phyloP scores from a whole-genome alignment of 352 stramenopile species.

The Phytophthora niederhauseri region DNA sequence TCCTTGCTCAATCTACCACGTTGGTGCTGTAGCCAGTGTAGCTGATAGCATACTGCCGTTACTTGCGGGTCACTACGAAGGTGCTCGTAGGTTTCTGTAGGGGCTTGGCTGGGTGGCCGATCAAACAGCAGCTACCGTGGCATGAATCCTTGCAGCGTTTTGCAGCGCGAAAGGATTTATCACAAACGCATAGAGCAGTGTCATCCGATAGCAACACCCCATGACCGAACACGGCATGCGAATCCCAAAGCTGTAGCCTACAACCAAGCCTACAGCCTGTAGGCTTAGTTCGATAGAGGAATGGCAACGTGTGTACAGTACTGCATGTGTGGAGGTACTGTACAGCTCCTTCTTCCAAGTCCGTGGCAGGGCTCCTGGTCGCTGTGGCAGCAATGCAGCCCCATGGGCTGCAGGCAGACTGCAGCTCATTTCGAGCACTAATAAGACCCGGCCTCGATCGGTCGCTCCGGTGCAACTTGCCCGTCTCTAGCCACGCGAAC shows the following conservation, averaged over 20 bases:
- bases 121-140: not conserved
- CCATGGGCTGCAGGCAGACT: too few relatives aligned
- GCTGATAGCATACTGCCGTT: not conserved
- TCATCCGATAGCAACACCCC: not conserved
- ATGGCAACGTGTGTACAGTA: too few relatives aligned
- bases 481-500: conserved; percentile 14
- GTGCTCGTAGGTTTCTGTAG: not conserved
- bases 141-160: not conserved
- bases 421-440: not conserved
- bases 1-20: not conserved
- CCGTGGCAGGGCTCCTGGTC: too few relatives aligned
- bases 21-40: too few relatives aligned
- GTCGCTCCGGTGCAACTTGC: not conserved
- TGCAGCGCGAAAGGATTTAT: conserved; percentile 2
- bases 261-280: too few relatives aligned
- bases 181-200: conserved; percentile 8
- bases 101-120: not conserved
- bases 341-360: too few relatives aligned
- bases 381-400: too few relatives aligned
- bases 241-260: not conserved
- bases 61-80: not conserved
- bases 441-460: not conserved
- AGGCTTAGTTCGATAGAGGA: too few relatives aligned
- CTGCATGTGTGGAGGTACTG: too few relatives aligned
- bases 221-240: not conserved